Conservation (phyloP, 495 filamentous ascomycete species). For the Xylaria acuta region DNA sequence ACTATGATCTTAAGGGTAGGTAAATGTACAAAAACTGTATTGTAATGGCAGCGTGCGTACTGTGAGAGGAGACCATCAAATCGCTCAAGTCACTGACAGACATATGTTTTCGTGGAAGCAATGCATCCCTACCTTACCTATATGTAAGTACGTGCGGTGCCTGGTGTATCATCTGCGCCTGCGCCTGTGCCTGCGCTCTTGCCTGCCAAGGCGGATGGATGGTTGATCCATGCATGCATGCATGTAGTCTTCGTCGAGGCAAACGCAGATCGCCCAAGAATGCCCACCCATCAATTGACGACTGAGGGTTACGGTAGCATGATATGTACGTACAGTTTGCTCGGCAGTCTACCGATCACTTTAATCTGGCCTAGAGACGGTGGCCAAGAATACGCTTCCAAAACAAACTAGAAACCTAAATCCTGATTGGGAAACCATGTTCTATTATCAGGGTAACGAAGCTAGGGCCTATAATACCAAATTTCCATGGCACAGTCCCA, state of each 20-base stretch:
- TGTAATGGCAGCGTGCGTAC: neutral
- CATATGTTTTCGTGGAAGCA: neutral
- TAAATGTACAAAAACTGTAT: neutral
- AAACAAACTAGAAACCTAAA: conserved; percentile 5
- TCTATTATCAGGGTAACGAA: neutral
- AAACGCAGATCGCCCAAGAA: conserved; percentile 1
- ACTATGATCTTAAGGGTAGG: neutral
- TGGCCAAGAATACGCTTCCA: conserved; percentile 8
- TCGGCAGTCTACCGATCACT: neutral
- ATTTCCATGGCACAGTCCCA: neutral
- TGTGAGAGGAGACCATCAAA: neutral
- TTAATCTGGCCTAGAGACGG: neutral
- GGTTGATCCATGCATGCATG: conserved; percentile 13
- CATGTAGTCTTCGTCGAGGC: conserved; percentile 12
- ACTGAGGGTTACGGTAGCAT: neutral
- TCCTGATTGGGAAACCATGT: conserved; percentile 6
- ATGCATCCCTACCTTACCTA: neutral
- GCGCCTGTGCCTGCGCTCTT: neutral
- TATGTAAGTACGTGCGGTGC: no score
- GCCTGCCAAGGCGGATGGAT: conserved; percentile 12
- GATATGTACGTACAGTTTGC: neutral
- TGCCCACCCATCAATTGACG: neutral
- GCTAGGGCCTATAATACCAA: conserved; percentile 2
- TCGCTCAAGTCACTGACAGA: neutral
- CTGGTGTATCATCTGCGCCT: neutral